Evolutionary conservation across 768 basidiomycete species (phyloP).

Genomic region (Amanita jacksonii): DNA sequence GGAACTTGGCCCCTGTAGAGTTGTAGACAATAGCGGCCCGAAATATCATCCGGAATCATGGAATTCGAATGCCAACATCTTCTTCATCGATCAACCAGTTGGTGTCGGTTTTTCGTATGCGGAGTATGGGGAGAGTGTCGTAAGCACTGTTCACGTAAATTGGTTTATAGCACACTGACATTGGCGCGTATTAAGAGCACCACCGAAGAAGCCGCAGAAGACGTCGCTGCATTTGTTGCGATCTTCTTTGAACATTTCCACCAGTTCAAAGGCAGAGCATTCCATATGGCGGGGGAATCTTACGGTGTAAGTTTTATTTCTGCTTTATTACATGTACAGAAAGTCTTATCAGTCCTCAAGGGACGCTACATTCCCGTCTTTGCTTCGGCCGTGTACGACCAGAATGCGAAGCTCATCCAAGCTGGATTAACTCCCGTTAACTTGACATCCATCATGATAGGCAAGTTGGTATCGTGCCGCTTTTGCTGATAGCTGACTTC

Average conservation of each 20-base stretch:
- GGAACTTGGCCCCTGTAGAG: slow-evolving; percentile 69
- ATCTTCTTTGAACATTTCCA: slow-evolving; percentile 71
- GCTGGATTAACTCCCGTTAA: slow-evolving; percentile 53
- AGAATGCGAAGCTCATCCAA: slow-evolving; percentile 45
- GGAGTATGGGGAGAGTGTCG: slow-evolving; percentile 51
- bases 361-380: slow-evolving; percentile 68
- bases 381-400: slow-evolving; percentile 68
- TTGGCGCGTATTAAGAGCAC: slow-evolving; percentile 33
- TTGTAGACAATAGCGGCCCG: slow-evolving; percentile 39
- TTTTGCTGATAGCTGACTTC: not conserved
- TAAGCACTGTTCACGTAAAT: slow-evolving; percentile 19
- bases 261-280: slow-evolving; percentile 56
- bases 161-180: not conserved
- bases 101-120: slow-evolving; percentile 58
- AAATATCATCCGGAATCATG: slow-evolving; percentile 51
- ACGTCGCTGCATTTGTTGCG: slow-evolving; percentile 60
- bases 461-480: slow-evolving; percentile 19
- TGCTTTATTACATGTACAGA: not conserved
- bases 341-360: slow-evolving; percentile 20
- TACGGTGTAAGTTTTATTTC: slow-evolving; percentile 46
- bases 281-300: slow-evolving; percentile 67
- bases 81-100: slow-evolving; percentile 55
- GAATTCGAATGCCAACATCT: slow-evolving; percentile 58
- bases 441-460: slow-evolving; percentile 65
- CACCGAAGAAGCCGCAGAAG: slow-evolving; percentile 57